Evolutionary conservation across 1,284 basidiomycete species (phyloP).

Genomic region (Ceratobasidium sp.): DNA sequence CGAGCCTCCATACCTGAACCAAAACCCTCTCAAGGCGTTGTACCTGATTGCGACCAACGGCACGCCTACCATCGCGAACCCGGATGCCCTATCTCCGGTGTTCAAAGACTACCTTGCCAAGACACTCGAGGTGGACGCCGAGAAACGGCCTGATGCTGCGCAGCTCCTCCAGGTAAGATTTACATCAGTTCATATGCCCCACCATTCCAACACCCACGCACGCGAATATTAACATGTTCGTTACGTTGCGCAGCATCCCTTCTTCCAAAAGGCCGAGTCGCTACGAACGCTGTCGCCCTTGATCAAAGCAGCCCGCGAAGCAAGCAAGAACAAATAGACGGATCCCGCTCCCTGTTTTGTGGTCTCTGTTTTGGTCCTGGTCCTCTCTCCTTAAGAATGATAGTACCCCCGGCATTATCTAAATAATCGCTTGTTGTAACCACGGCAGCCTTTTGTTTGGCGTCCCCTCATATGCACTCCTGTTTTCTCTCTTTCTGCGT

Average conservation of each 20-base stretch:
- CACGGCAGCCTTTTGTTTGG: too few species aligned
- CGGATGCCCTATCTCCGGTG: slow-evolving; percentile 85
- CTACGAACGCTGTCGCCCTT: slow-evolving; percentile 87
- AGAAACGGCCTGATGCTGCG: slow-evolving; percentile 89
- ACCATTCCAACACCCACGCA: too few species aligned
- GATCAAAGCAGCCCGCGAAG: slow-evolving; percentile 91
- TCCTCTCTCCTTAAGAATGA: not conserved
- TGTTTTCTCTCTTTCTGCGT: not conserved
- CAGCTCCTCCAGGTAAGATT: slow-evolving; percentile 78
- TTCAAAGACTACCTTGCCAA: slow-evolving; percentile 92
- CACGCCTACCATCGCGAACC: slow-evolving; percentile 96
- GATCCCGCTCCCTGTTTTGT: not conserved
- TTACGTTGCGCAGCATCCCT: slow-evolving; percentile 84
- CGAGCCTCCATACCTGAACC: slow-evolving; percentile 97
- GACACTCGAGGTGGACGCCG: slow-evolving; percentile 94
- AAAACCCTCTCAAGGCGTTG: slow-evolving; percentile 94
- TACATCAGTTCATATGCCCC: not conserved
- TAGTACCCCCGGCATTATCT: not conserved
- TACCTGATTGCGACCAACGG: slow-evolving; percentile 99
- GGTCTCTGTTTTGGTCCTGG: not conserved
- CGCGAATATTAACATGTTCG: slow-evolving; percentile 21
- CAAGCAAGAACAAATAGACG: slow-evolving; percentile 48
- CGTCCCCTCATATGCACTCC: not conserved
- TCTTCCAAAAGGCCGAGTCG: slow-evolving; percentile 89
- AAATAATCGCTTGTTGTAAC: slow-evolving; percentile 9